A percentile compares a stretch with the other conserved stretches of the same genome.
These are phyloP conservation scores for Phytophthora pluvialis DNA, from an alignment of 352 stramenopile species.

Conservation along the genomic window DNA sequence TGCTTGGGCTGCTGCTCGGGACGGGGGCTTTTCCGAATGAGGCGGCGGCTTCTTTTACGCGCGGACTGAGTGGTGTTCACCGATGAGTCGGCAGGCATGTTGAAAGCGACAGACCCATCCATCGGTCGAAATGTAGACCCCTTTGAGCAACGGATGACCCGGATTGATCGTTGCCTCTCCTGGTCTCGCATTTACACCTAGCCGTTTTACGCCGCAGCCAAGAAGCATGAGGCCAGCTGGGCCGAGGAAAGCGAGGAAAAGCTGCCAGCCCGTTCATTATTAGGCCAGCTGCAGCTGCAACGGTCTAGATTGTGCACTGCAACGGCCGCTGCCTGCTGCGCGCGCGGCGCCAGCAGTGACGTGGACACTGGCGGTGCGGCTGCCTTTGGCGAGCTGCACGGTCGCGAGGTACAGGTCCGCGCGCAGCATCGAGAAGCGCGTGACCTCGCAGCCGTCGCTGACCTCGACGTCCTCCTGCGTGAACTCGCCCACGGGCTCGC, in stretches of 20 bases:
- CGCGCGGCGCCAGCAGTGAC: constrained; percentile 27
- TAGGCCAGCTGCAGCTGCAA: constrained; percentile 20
- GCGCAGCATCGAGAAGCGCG: constrained; percentile 48
- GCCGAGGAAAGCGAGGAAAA: constrained; percentile 3
- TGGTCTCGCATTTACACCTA: constrained; percentile 13
- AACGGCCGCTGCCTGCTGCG: constrained; percentile 13
- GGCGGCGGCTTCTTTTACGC: constrained; percentile 23
- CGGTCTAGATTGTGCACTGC: constrained; percentile 28
- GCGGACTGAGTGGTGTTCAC: constrained; percentile 2
- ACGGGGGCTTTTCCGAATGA: constrained; percentile 23
- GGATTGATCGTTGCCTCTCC: constrained; percentile 1
- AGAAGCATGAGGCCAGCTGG: constrained; percentile 21
- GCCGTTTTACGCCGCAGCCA: constrained; percentile 12
- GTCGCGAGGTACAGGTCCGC: constrained; percentile 49
- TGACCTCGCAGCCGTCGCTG: constrained; percentile 38
- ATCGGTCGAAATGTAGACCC: constrained; percentile 28
- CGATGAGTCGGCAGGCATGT: constrained; percentile 13
- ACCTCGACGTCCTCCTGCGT: constrained; percentile 59
- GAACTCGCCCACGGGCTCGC: constrained; percentile 66
- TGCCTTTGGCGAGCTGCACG: constrained; percentile 18
- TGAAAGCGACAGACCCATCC: constrained; percentile 24
- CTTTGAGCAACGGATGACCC: constrained; percentile 19
- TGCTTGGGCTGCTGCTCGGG: constrained; percentile 7
- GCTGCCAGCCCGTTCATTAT: constrained; percentile 3
- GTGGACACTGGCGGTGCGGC: constrained; percentile 10